Evolutionary conservation across 371 early-diverging fungal species (phyloP).

Genomic region (Neoconidiobolus thromboides): DNA sequence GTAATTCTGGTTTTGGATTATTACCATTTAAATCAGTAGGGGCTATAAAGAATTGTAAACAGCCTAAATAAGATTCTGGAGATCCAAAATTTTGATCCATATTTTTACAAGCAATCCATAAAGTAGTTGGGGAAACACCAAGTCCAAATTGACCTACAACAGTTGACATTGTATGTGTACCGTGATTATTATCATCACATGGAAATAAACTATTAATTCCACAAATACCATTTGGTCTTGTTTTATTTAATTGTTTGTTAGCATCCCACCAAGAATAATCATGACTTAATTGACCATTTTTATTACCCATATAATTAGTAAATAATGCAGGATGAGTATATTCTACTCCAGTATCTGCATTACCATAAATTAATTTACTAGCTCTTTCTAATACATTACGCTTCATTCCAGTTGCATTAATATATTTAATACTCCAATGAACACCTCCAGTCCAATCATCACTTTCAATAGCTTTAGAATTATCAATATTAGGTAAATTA

Average conservation of each 20-base stretch:
- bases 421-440: slow-evolving; percentile 2
- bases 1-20: not conserved
- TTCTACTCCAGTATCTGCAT: slow-evolving; percentile 35
- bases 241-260: not conserved
- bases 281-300: not conserved
- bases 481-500: not conserved
- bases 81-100: not conserved
- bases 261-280: slow-evolving; percentile 2
- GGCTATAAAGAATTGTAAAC: slow-evolving; percentile 2
- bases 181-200: not conserved
- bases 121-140: not conserved
- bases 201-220: not conserved
- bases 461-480: not conserved
- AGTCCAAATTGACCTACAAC: not conserved
- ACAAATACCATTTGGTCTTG: not conserved
- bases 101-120: not conserved
- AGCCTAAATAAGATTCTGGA: not conserved
- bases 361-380: not conserved
- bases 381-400: not conserved
- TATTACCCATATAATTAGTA: slow-evolving; percentile 13
- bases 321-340: slow-evolving; percentile 53
- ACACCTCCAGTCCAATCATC: not conserved
- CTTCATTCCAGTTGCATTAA: not conserved
- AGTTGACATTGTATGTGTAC: not conserved
- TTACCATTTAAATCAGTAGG: not conserved